Percentiles rank a stretch among this genome's conserved stretches.
Evolutionary conservation across 2,329 filamentous ascomycete genomes (phyloP).

Genomic region (Cladobotryum mycophilum): DNA sequence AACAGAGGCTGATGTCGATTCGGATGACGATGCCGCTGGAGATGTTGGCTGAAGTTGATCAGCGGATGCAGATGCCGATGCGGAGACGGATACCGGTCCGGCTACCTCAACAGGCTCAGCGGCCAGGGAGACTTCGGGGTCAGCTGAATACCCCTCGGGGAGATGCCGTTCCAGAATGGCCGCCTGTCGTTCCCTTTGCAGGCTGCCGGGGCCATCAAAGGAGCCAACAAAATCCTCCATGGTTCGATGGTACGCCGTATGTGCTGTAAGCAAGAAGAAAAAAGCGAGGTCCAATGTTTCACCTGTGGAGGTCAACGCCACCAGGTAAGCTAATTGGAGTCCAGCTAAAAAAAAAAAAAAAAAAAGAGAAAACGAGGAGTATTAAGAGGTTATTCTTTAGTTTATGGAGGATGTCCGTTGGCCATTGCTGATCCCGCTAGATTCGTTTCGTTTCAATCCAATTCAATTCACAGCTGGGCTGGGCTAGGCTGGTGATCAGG

Average conservation of each 20-base stretch:
- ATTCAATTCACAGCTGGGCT: no score
- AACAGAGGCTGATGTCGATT: background rate
- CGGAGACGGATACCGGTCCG: background rate
- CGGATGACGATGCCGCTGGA: constrained; percentile 12
- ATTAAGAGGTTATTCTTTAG: background rate
- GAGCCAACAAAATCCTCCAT: constrained; percentile 25
- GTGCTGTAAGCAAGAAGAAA: constrained; percentile 4
- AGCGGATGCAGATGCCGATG: background rate
- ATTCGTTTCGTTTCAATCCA: no score
- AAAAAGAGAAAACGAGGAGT: background rate
- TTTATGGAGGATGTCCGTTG: background rate
- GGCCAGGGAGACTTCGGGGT: constrained; percentile 29
- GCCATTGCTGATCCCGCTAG: background rate
- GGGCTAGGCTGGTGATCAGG: no score
- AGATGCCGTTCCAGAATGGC: constrained; percentile 33
- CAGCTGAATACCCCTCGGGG: constrained; percentile 35
- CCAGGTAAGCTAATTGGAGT: background rate
- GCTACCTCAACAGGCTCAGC: constrained; percentile 13
- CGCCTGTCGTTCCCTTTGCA: constrained; percentile 26
- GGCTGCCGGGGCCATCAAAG: constrained; percentile 21
- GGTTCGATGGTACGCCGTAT: constrained; percentile 4
- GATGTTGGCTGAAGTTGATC: constrained; percentile 10
- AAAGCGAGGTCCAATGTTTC: no score
- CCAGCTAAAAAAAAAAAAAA: background rate
- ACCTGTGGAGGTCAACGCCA: background rate